phyloP scores from a whole-genome alignment of 306 rosid species.

The Hippophae tibetana region DNA sequence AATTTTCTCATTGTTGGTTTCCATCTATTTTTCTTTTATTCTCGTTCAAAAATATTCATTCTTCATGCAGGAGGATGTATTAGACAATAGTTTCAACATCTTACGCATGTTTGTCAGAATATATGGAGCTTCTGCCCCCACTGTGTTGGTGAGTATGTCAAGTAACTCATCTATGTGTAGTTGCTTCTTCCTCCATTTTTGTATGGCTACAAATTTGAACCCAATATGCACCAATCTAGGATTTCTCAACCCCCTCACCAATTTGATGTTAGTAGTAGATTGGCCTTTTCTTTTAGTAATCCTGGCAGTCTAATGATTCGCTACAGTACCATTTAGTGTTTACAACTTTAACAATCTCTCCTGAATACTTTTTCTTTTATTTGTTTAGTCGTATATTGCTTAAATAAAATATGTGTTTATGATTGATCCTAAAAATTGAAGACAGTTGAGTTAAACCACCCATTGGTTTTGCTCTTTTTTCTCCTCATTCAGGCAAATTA shows the following conservation, averaged over 20 bases:
- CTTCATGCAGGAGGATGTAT: slow-evolving; percentile 74
- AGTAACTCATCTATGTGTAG: slow-evolving; percentile 4
- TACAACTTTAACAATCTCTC: too few relatives aligned
- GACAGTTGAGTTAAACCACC: background rate
- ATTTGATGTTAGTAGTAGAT: too few relatives aligned
- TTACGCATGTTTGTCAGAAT: slow-evolving; percentile 75
- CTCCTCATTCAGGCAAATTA: slow-evolving; percentile 48
- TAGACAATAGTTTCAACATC: slow-evolving; percentile 71
- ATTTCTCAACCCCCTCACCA: background rate
- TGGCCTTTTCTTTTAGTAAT: too few relatives aligned
- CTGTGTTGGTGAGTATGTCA: slow-evolving; percentile 55
- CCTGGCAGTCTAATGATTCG: too few relatives aligned
- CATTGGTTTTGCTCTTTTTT: background rate
- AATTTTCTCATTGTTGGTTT: too few relatives aligned
- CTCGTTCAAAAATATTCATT: background rate
- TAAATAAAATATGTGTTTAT: too few relatives aligned
- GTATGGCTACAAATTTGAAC: background rate
- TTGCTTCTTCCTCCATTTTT: background rate
- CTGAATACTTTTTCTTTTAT: too few relatives aligned
- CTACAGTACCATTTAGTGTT: too few relatives aligned
- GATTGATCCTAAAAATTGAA: background rate
- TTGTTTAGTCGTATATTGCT: too few relatives aligned
- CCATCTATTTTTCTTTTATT: background rate
- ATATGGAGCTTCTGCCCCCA: slow-evolving; percentile 75
- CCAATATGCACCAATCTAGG: background rate